A percentile compares a stretch with the other conserved stretches of the same genome.
Evolutionary conservation across 2,329 filamentous ascomycete species (phyloP).

Genomic region (Aureobasidium subglaciale): DNA sequence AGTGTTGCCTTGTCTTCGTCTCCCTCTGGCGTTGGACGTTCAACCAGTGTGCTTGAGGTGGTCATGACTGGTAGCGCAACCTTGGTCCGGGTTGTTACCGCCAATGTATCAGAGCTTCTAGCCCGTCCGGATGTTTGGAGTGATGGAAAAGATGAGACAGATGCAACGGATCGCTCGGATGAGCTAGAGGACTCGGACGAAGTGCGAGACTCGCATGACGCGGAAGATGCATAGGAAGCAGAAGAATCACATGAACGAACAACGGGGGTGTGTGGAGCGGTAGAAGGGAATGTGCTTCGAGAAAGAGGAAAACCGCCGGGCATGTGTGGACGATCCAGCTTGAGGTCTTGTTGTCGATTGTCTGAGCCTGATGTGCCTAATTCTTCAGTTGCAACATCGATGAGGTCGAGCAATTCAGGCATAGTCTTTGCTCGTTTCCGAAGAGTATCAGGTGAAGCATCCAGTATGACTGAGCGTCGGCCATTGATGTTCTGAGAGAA

Average conservation of each 20-base stretch:
- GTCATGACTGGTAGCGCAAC: neutral
- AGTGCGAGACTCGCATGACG: no score
- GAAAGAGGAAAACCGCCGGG: neutral
- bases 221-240: no score
- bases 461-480: constrained; percentile 22
- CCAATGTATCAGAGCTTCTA: neutral
- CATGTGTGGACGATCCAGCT: neutral
- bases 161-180: neutral
- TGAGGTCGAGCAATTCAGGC: constrained; percentile 30
- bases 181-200: no score
- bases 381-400: constrained; percentile 32
- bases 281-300: neutral
- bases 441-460: constrained; percentile 24
- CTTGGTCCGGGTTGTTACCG: neutral
- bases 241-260: no score
- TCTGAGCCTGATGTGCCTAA: constrained; percentile 22
- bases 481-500: constrained; percentile 7
- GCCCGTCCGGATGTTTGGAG: neutral
- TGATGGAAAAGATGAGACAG: neutral
- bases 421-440: constrained; percentile 25
- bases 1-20: constrained; percentile 7
- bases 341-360: neutral
- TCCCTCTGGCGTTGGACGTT: neutral
- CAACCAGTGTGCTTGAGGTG: neutral
- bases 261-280: neutral